Base-by-base conservation (phyloP, 192 early-diverging fungal genomes). In the Mortierella claussenii region DNA sequence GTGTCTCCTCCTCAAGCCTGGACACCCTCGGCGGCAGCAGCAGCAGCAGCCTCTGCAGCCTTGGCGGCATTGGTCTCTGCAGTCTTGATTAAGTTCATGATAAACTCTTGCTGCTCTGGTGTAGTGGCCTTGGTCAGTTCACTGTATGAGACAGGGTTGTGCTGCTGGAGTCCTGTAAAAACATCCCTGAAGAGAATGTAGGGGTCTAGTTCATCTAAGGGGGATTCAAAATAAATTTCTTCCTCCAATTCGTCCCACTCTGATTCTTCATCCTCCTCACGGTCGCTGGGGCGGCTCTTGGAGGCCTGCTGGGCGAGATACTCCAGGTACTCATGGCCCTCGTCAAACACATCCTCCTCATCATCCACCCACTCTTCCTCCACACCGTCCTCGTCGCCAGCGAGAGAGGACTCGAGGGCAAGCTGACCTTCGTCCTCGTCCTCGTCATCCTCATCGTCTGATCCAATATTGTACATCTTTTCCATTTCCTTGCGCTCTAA, bases 181-280 rank as follows among this genome's bases (percentile, higher is more conserved):
- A 83, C 83, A 58, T 90, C 86, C 40, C 89, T 83, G 79, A 95
- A 89, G 62, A 81, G 75, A 32, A 90, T 65, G 68, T 93, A 93
- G 9, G 89, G 85, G 55, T 95, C 85, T 31, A 95, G 64, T 46
- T 88, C 79, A 73, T 95, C 93, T 55, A 95, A 79, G 17, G 92
- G 92, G 44, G 91, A 90, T 68, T 93, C 92, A 52, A 90, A 90
- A 23, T 88, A 80, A 27, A 90, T 82, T 70, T 93, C 93, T 64
- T 95, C 93, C 43, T 92, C 88, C n/a, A 93, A 75, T 17, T 82
- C 85, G 42, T 89, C 90, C 20, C 87, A 91, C 51, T 83, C 78
- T 34, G 89, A 88, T 59, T 90, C 86, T 23, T 93, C 90, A 13
- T 89, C 88, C 32, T 86, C 86, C 17, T 67, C 79, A 10, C 48